These are phyloP conservation scores for Xylariaceae sp. DNA, from an alignment of 2,329 filamentous ascomycete species.

Conservation along the genomic window DNA sequence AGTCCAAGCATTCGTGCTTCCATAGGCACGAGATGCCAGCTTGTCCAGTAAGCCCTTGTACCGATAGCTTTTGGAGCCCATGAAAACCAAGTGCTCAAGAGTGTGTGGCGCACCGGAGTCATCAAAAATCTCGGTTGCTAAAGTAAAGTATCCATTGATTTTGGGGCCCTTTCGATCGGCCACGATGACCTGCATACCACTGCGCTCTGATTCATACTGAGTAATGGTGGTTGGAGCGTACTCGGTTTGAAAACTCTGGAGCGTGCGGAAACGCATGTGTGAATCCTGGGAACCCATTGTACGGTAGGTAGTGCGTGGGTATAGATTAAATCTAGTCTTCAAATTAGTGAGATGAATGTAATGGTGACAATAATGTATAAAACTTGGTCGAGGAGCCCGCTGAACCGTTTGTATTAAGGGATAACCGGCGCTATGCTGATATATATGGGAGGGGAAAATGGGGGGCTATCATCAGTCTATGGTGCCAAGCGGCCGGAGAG, in stretches of 20 bases:
- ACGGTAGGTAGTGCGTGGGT: slow-evolving; percentile 22
- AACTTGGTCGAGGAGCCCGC: not conserved
- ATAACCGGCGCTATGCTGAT: not conserved
- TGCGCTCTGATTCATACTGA: slow-evolving; percentile 92
- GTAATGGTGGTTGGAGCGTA: slow-evolving; percentile 86
- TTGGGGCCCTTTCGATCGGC: slow-evolving; percentile 94
- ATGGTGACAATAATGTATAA: not conserved
- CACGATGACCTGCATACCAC: slow-evolving; percentile 89
- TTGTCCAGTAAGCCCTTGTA: slow-evolving; percentile 96
- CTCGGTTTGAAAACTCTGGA: slow-evolving; percentile 82
- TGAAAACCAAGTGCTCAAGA: slow-evolving; percentile 76
- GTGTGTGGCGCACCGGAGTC: slow-evolving; percentile 90
- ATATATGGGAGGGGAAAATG: slow-evolving; percentile 13
- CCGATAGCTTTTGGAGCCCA: slow-evolving; percentile 87
- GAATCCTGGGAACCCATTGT: slow-evolving; percentile 52
- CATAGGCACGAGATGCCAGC: slow-evolving; percentile 87
- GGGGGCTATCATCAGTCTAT: slow-evolving; percentile 9
- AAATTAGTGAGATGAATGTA: slow-evolving; percentile 1
- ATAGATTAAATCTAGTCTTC: slow-evolving; percentile 1
- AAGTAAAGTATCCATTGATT: slow-evolving; percentile 86
- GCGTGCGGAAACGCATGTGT: slow-evolving; percentile 65
- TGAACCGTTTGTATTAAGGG: not conserved
- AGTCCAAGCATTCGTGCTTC: slow-evolving; percentile 94
- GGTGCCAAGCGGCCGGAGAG: slow-evolving; percentile 21
- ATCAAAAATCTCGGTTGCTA: slow-evolving; percentile 96